A percentile compares a stretch with the other conserved stretches of the same genome.
Evolutionary conservation across 352 stramenopile genomes (phyloP).

Genomic region (Phytophthora pseudosyringae): DNA sequence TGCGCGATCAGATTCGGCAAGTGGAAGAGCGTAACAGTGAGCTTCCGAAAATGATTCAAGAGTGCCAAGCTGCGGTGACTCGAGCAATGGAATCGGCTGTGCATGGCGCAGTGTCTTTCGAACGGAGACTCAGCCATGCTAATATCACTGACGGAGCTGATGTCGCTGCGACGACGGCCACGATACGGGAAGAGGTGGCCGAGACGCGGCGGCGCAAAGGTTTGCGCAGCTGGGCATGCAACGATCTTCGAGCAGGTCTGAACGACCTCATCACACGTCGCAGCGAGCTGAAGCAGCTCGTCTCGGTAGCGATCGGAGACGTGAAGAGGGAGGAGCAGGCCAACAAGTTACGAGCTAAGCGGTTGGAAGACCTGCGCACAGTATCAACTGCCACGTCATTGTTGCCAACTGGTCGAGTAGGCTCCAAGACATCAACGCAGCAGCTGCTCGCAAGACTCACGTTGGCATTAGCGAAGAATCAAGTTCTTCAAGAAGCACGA

Average conservation of each 20-base stretch:
- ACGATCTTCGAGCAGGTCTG: conserved; percentile 52
- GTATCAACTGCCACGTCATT: conserved; percentile 17
- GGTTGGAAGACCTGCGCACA: conserved; percentile 48
- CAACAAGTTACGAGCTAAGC: conserved; percentile 60
- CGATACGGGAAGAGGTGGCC: conserved; percentile 47
- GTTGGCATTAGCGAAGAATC: conserved; percentile 23
- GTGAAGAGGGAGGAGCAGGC: conserved; percentile 64
- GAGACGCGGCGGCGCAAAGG: conserved; percentile 52
- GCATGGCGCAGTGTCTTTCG: not conserved
- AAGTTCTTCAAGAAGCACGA: conserved; percentile 32
- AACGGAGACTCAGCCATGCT: not conserved
- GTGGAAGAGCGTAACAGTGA: conserved; percentile 37
- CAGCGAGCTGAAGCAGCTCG: conserved; percentile 71
- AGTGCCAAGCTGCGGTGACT: conserved; percentile 28
- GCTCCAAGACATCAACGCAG: conserved; percentile 27
- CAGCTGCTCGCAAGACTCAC: conserved; percentile 32
- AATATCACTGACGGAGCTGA: not conserved
- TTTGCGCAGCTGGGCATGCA: conserved; percentile 63
- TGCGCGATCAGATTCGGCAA: conserved; percentile 29
- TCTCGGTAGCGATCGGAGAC: conserved; percentile 44
- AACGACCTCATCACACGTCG: conserved; percentile 61
- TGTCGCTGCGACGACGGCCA: conserved; percentile 19
- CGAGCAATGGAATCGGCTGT: conserved; percentile 25
- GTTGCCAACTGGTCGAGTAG: conserved; percentile 16
- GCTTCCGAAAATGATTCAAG: conserved; percentile 41